Evolutionary conservation across 441 rosid species (phyloP).

Genomic region (Mallotus repandus): DNA sequence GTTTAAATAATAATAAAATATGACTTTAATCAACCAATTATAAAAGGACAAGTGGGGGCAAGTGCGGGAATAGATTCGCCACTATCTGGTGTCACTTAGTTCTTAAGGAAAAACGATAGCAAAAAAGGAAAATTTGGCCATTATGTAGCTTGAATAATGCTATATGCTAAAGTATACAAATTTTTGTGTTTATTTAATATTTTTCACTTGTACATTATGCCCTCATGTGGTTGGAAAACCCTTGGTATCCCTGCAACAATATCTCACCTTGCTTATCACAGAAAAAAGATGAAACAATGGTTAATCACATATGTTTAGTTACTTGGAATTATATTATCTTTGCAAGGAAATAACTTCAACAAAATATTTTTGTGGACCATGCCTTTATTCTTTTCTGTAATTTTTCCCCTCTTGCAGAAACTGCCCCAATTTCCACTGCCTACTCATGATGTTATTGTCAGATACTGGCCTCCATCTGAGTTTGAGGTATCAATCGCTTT

Average conservation of each 20-base stretch:
- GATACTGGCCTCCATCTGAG: conserved; percentile 82
- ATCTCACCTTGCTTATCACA: background rate
- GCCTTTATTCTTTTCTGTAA: background rate
- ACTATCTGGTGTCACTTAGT: background rate
- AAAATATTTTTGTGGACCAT: background rate
- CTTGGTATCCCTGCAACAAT: background rate
- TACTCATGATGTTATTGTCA: conserved; percentile 80
- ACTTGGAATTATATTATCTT: conserved; percentile 1
- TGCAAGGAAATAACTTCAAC: background rate
- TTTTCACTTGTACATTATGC: background rate
- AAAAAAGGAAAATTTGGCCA: background rate
- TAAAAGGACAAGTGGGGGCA: too few relatives aligned
- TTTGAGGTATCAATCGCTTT: conserved; percentile 60
- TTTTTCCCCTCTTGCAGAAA: conserved; percentile 45
- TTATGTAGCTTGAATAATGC: background rate
- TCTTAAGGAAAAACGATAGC: background rate
- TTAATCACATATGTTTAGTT: background rate
- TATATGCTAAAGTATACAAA: background rate
- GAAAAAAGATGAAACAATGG: background rate
- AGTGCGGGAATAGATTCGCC: too few relatives aligned
- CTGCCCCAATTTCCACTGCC: conserved; percentile 96
- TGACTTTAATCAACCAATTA: too few relatives aligned
- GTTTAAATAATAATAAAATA: too few relatives aligned
- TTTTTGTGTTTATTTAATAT: background rate
- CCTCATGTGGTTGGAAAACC: background rate